phyloP scores from a whole-genome alignment of 208 protist species.

The Herpetomonas tarakana region DNA sequence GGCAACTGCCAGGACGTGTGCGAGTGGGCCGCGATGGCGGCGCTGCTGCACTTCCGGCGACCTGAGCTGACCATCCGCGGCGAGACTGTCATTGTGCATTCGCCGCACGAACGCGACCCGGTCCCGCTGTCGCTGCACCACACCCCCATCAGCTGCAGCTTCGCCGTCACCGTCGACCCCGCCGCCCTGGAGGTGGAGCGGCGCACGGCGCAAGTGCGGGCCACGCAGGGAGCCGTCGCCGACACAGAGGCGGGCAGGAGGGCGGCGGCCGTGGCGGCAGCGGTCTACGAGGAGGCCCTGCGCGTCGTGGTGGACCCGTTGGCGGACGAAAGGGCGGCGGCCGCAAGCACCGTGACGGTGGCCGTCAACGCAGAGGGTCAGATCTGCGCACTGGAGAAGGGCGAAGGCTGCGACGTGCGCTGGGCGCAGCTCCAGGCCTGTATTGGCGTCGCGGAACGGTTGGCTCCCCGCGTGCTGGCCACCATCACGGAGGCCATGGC shows the following conservation, averaged over 20 bases:
- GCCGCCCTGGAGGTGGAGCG: slow-evolving; percentile 26
- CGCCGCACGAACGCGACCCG: slow-evolving; percentile 90
- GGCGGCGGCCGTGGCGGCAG: not conserved
- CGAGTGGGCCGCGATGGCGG: slow-evolving; percentile 80
- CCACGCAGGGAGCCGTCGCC: not conserved
- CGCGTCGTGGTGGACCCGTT: slow-evolving; percentile 75
- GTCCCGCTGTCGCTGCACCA: slow-evolving; percentile 95
- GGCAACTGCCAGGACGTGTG: slow-evolving; percentile 92
- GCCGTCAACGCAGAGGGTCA: slow-evolving; percentile 82
- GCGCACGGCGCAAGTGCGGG: slow-evolving; percentile 24
- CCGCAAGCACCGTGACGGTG: slow-evolving; percentile 57
- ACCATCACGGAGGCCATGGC: slow-evolving; percentile 63
- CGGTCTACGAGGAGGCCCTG: slow-evolving; percentile 16
- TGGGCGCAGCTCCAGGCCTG: slow-evolving; percentile 42
- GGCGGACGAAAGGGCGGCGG: slow-evolving; percentile 54
- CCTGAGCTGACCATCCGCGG: slow-evolving; percentile 92
- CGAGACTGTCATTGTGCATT: slow-evolving; percentile 79
- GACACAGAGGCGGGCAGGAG: not conserved
- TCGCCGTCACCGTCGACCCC: slow-evolving; percentile 62
- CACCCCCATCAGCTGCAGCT: slow-evolving; percentile 82
- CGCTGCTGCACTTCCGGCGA: slow-evolving; percentile 92
- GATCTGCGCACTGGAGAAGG: slow-evolving; percentile 79
- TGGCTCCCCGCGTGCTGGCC: slow-evolving; percentile 44
- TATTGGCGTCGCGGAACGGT: slow-evolving; percentile 37
- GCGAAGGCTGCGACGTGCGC: slow-evolving; percentile 61